Evolutionary conservation across 2,329 filamentous ascomycete genomes (phyloP).

Genomic region (Cladorrhinum sp.): DNA sequence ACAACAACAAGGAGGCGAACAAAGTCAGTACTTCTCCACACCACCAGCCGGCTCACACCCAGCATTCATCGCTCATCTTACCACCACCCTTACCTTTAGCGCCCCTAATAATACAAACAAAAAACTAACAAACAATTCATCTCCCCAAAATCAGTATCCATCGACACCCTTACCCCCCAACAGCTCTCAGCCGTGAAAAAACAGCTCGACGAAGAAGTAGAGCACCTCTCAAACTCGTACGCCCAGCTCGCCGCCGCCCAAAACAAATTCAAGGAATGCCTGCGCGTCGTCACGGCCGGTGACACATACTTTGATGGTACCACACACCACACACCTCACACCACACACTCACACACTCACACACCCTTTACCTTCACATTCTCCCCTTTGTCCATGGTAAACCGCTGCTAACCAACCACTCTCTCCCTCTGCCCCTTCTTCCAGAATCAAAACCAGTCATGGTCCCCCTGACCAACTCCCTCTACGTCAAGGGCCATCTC

Average conservation of each 20-base stretch:
- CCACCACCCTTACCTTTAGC: neutral
- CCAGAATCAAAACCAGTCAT: constrained; percentile 61
- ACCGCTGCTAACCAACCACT: constrained; percentile 28
- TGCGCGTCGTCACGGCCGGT: constrained; percentile 64
- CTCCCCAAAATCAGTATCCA: constrained; percentile 47
- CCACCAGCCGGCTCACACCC: neutral
- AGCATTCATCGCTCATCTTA: neutral
- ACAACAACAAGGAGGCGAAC: constrained; percentile 5
- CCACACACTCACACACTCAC: no score
- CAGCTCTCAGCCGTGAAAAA: constrained; percentile 92
- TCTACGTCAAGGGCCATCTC: constrained; percentile 86
- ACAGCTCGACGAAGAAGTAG: constrained; percentile 92
- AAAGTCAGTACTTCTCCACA: neutral
- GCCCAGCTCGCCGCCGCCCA: constrained; percentile 86
- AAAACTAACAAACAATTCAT: constrained; percentile 1
- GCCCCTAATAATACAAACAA: neutral
- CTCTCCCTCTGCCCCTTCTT: constrained; percentile 29
- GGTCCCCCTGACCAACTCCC: constrained; percentile 89
- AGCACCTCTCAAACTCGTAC: constrained; percentile 89
- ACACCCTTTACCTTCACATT: no score
- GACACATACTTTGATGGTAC: constrained; percentile 23
- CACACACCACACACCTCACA: no score
- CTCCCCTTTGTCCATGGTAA: no score
- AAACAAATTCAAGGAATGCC: constrained; percentile 86
- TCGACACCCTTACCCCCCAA: constrained; percentile 75